These are phyloP conservation scores for Candolleomyces efflorescens DNA, from an alignment of 768 basidiomycete species.

Conservation along the genomic window DNA sequence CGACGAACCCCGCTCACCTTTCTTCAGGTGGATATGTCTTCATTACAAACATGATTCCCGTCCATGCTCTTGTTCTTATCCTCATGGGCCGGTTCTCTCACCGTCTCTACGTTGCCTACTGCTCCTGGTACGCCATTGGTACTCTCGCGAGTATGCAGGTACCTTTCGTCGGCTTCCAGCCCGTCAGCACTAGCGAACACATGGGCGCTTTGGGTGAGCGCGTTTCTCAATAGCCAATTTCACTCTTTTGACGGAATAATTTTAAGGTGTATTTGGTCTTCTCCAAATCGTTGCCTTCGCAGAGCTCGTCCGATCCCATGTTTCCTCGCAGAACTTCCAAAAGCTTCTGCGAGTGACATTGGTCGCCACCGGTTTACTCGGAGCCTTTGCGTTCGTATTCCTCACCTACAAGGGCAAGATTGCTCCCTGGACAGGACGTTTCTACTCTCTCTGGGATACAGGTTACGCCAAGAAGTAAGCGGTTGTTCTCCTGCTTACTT, in stretches of 20 bases:
- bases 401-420: slow-evolving; percentile 94
- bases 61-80: slow-evolving; percentile 91
- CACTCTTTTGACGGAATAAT: slow-evolving; percentile 7
- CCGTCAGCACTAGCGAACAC: slow-evolving; percentile 95
- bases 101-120: slow-evolving; percentile 92
- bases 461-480: slow-evolving; percentile 95
- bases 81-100: slow-evolving; percentile 95
- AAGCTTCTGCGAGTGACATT: slow-evolving; percentile 68
- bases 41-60: slow-evolving; percentile 99
- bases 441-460: slow-evolving; percentile 99
- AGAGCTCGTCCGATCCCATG: slow-evolving; percentile 81
- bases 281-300: slow-evolving; percentile 94
- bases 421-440: slow-evolving; percentile 99
- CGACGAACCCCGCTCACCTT: slow-evolving; percentile 3
- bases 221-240: neutral
- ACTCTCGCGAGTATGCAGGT: slow-evolving; percentile 99
- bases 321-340: slow-evolving; percentile 92
- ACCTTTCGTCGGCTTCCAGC: slow-evolving; percentile 98
- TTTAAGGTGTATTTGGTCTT: slow-evolving; percentile 88
- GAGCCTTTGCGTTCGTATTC: slow-evolving; percentile 65
- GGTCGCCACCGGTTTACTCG: slow-evolving; percentile 65
- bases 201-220: slow-evolving; percentile 91
- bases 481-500: slow-evolving; percentile 3
- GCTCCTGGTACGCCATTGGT: slow-evolving; percentile 96
- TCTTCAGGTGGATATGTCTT: slow-evolving; percentile 89